Evolutionary conservation across 2,329 filamentous ascomycete genomes (phyloP), one percentile per base, ranked within the genome.

Genomic region (Pochonia chlamydosporia): DNA sequence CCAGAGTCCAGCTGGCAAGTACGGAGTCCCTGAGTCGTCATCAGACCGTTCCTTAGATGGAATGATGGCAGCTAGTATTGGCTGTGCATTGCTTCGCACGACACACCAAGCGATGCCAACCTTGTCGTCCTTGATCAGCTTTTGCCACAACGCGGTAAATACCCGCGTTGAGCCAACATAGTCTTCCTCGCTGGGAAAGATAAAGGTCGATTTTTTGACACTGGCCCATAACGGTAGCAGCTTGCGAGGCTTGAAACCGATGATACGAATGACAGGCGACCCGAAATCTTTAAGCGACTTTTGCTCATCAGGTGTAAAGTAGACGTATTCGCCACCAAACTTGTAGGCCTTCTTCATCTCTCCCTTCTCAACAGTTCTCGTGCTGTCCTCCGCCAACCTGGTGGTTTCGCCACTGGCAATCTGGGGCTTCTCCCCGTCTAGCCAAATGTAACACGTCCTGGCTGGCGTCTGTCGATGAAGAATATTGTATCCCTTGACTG

Each of bases 281-380:
- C 91, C 92, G 57, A 96, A 96, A 54, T 88, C 73, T 51, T 84
- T 84, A 49, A 99, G 75, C 18, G 78, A 71, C 49, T 84, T 85
- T 50, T 92, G 82, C 63, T 99, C 92, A 28, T 96, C 90, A 1
- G 84, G 78, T 0, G 84, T 84, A 63, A 99, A 99, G 42, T 85
- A 79, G 40, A 99, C 81, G 41, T 89, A 89, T 54, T 95, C 89
- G 33, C 89, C 91, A 11, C 92, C 93, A 60, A 97, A 97, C 58
- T 93, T 96, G 73, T 93, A 99, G 0, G 92, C 93, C 65, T 93
- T 96, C 49, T 86, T 86, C 18, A 95, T 79, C 58, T 97, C 90
- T 3, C 70, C 70, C 56, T 91, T 91, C 52, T 95, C 85, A 1
- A 97, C 82, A 0, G 82, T 81, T 31, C 84, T 78, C 2, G 85